A percentile compares a stretch with the other conserved stretches of the same genome.
phyloP scores from a whole-genome alignment of 2,329 filamentous ascomycete genomes.

The Xylariaceae sp. region DNA sequence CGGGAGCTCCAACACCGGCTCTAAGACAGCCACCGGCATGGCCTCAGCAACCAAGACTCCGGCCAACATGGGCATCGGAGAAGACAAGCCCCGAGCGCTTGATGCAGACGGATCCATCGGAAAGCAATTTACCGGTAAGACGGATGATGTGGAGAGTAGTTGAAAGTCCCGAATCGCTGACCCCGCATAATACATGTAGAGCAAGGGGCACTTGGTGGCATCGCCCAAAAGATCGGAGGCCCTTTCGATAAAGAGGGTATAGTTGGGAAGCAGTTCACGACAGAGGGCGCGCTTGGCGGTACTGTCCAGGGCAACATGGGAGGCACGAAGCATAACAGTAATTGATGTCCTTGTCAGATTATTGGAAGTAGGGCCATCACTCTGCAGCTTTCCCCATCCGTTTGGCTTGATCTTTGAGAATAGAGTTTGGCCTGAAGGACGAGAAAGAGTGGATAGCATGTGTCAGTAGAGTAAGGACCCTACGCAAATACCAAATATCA shows the following conservation, averaged over 20 bases:
- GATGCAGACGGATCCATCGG: slow-evolving; percentile 49
- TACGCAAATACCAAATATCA: too few species aligned
- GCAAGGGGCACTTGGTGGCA: slow-evolving; percentile 46
- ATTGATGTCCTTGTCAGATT: too few species aligned
- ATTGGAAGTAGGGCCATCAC: too few species aligned
- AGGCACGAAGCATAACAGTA: slow-evolving; percentile 33
- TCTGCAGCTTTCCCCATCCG: too few species aligned
- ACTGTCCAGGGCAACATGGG: slow-evolving; percentile 45
- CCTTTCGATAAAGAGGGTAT: slow-evolving; percentile 47
- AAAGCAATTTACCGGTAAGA: slow-evolving; percentile 52
- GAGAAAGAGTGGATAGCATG: too few species aligned
- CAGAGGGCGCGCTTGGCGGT: slow-evolving; percentile 49
- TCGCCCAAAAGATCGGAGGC: slow-evolving; percentile 48
- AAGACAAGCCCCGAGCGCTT: slow-evolving; percentile 38
- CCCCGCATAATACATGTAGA: too few species aligned
- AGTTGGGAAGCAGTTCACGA: slow-evolving; percentile 54
- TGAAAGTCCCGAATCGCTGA: too few species aligned
- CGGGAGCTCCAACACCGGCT: slow-evolving; percentile 30
- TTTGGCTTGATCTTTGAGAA: too few species aligned
- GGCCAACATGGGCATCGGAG: slow-evolving; percentile 28
- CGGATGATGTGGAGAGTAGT: too few species aligned
- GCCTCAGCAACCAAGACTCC: slow-evolving; percentile 27
- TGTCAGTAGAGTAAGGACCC: too few species aligned
- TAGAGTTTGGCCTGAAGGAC: too few species aligned
- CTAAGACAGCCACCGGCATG: slow-evolving; percentile 27